These are phyloP conservation scores for Exophiala sp. DNA, from an alignment of 2,329 filamentous ascomycete species.

Conservation along the genomic window DNA sequence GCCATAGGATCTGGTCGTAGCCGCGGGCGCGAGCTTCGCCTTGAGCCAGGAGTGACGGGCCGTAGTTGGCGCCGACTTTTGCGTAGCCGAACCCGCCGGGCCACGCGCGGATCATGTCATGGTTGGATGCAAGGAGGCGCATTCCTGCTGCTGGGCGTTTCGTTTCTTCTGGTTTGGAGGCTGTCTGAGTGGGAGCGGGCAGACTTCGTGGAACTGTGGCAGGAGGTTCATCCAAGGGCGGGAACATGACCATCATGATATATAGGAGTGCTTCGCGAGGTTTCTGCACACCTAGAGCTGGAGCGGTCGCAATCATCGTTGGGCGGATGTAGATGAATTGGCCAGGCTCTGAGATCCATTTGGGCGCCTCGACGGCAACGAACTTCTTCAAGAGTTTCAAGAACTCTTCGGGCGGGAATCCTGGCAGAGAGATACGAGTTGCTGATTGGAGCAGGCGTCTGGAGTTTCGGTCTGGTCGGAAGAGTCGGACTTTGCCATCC, in stretches of 20 bases:
- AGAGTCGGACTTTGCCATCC: slow-evolving; percentile 67
- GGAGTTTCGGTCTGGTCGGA: slow-evolving; percentile 69
- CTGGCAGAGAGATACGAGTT: slow-evolving; percentile 65
- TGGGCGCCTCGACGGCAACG: slow-evolving; percentile 27
- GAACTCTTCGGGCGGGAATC: slow-evolving; percentile 64
- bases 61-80: slow-evolving; percentile 92
- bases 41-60: slow-evolving; percentile 72
- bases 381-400: slow-evolving; percentile 68
- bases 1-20: slow-evolving; percentile 89
- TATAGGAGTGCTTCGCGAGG: slow-evolving; percentile 84
- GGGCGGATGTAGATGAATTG: slow-evolving; percentile 79
- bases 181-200: slow-evolving; percentile 8
- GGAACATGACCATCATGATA: slow-evolving; percentile 42
- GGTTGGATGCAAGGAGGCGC: slow-evolving; percentile 59
- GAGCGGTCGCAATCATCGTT: slow-evolving; percentile 76
- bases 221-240: slow-evolving; percentile 26
- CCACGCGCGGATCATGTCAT: slow-evolving; percentile 86
- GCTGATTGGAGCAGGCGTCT: slow-evolving; percentile 54
- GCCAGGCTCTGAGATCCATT: slow-evolving; percentile 39
- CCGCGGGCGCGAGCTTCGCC: slow-evolving; percentile 65
- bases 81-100: slow-evolving; percentile 87
- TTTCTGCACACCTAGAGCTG: slow-evolving; percentile 71
- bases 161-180: slow-evolving; percentile 18
- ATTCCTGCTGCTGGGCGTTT: slow-evolving; percentile 14
- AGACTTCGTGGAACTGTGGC: background rate